Evolutionary conservation across 2,329 filamentous ascomycete genomes (phyloP), one percentile per base, ranked within the genome.

Genomic region (Ophiocordyceps unilateralis): DNA sequence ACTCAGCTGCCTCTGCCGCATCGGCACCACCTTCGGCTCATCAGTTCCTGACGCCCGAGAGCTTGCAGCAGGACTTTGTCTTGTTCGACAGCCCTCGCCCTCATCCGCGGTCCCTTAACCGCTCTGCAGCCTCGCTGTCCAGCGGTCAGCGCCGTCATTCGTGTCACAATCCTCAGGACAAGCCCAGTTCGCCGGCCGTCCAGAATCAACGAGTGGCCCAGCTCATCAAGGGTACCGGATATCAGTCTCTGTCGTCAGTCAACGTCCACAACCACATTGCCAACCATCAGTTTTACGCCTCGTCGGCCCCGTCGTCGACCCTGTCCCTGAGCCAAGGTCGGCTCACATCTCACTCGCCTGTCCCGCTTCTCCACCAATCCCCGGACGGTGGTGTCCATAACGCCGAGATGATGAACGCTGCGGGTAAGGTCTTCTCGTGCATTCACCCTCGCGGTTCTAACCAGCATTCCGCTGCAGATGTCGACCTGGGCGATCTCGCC

Each of bases 31-130:
- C 64, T 66, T 61, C 73, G 67, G 69, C 69, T 67, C 73, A 68
- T 52, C 64, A 74, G 61, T 65, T 66, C 64, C 60, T 66, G 62
- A 65, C 66, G 60, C 66, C 68, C 53, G 57, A 61, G 52, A 52
- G 50, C 41, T 69, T 64, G 45, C 74, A 74, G 57, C 71, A 80
- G 70, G 82, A 87, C 78, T 87, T 87, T 62, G 78, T 83, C 66
- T 76, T 87, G 70, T 84, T 79, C 78, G 70, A 74, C 60, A 66
- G 68, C 48, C 69, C 66, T 47, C 56, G 57, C 59, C 65, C 54
- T 48, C 51, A 15, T 28, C 41, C 48, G 50, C 55, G 51, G 49
- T 55, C 42, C 56, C 59, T 49, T 63, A 63, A 57, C 58, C 55
- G 53, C 49, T 52, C 57, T 50, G 50, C 62, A 50, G 57, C 55